Conservation (phyloP, 1,139 yeast species). For the Candida freyschussii region DNA sequence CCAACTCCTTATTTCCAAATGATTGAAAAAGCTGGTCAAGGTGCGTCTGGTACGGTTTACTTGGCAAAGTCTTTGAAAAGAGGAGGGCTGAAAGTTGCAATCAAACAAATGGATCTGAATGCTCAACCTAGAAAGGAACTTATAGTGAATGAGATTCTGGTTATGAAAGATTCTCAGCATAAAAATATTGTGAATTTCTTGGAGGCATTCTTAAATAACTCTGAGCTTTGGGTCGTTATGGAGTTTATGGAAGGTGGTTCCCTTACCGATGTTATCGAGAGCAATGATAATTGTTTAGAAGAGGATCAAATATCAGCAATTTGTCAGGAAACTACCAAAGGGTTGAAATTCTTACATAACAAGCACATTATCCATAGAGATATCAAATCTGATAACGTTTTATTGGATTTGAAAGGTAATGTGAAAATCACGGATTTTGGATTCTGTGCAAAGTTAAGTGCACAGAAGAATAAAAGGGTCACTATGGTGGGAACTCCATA, state of each 20-base stretch:
- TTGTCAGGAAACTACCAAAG: constrained; percentile 87
- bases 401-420: constrained; percentile 79
- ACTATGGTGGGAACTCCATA: constrained; percentile 99
- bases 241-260: constrained; percentile 94
- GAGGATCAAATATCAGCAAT: constrained; percentile 86
- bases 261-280: constrained; percentile 79
- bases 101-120: constrained; percentile 91
- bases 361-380: constrained; percentile 94
- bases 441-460: constrained; percentile 93
- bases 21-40: constrained; percentile 97
- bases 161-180: constrained; percentile 92
- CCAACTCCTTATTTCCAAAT: constrained; percentile 84
- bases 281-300: constrained; percentile 53
- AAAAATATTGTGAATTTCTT: constrained; percentile 89
- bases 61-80: constrained; percentile 67
- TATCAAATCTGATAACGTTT: constrained; percentile 90
- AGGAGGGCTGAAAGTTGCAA: constrained; percentile 62
- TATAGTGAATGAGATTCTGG: constrained; percentile 89
- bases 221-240: constrained; percentile 85
- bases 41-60: constrained; percentile 95
- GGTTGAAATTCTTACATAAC: constrained; percentile 84
- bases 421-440: constrained; percentile 98
- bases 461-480: constrained; percentile 87
- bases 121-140: constrained; percentile 93
- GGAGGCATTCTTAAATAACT: constrained; percentile 74